Percentiles rank a stretch among this genome's conserved stretches.
Evolutionary conservation across 495 filamentous ascomycete species (phyloP).

Genomic region (Penicillium soppii): DNA sequence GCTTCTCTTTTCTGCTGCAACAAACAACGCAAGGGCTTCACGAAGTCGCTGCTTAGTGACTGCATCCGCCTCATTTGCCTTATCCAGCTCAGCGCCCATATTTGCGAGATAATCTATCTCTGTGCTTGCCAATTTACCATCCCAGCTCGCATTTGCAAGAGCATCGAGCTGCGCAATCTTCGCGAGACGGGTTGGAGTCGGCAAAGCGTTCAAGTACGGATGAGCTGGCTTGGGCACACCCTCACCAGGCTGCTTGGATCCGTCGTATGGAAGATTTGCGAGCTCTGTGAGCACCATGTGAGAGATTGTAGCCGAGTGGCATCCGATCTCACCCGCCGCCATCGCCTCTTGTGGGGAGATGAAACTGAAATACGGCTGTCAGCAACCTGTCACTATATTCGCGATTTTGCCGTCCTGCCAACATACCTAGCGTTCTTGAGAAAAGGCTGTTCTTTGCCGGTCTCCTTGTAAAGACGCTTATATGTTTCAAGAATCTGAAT

Average conservation of each 20-base stretch:
- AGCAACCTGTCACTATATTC: no score
- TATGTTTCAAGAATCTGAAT: conserved; percentile 39
- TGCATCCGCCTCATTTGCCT: conserved; percentile 21
- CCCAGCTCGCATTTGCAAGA: conserved; percentile 18
- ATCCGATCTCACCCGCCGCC: conserved; percentile 21
- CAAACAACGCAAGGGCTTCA: conserved; percentile 21
- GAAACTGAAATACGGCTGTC: not conserved
- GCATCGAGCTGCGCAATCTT: conserved; percentile 19
- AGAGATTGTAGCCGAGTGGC: conserved; percentile 21
- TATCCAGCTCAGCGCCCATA: conserved; percentile 20
- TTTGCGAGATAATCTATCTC: conserved; percentile 26
- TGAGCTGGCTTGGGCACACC: conserved; percentile 20
- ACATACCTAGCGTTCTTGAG: conserved; percentile 40
- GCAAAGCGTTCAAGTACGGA: conserved; percentile 15
- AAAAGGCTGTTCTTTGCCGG: conserved; percentile 40
- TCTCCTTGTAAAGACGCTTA: conserved; percentile 38
- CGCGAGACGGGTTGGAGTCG: conserved; percentile 14
- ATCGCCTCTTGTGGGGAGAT: conserved; percentile 19
- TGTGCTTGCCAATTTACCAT: conserved; percentile 21
- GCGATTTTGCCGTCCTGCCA: no score
- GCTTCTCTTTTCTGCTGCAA: conserved; percentile 21
- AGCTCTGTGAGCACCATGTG: conserved; percentile 20
- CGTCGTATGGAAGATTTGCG: conserved; percentile 20
- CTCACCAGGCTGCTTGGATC: conserved; percentile 17
- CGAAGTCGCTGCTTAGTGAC: conserved; percentile 15